These are phyloP conservation scores for Chrysoporthe cubensis DNA, from an alignment of 2,329 filamentous ascomycete genomes.

Conservation along the genomic window DNA sequence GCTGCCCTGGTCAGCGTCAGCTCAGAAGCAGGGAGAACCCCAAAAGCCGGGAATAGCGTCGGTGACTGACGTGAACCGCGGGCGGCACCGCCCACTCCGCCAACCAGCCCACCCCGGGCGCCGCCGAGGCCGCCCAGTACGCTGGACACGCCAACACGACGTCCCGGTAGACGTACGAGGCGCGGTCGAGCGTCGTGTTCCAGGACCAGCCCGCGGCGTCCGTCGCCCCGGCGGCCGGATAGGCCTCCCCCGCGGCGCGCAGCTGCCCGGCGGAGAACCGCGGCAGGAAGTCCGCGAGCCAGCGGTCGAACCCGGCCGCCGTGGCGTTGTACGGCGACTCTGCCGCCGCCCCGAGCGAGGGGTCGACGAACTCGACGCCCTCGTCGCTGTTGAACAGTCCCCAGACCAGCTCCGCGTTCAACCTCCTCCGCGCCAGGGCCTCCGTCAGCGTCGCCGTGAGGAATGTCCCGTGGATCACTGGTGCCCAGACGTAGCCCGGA, in stretches of 20 bases:
- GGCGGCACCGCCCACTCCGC: slow-evolving; percentile 3
- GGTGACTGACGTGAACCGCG: slow-evolving; percentile 3
- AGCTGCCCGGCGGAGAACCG: neutral
- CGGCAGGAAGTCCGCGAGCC: slow-evolving; percentile 13
- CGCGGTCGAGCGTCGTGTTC: slow-evolving; percentile 9
- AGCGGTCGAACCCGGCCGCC: slow-evolving; percentile 3
- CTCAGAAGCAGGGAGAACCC: neutral
- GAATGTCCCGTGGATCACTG: slow-evolving; percentile 1
- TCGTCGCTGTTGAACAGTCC: slow-evolving; percentile 12
- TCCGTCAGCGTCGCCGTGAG: neutral
- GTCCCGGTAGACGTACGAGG: slow-evolving; percentile 11
- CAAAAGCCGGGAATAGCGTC: neutral
- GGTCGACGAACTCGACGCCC: slow-evolving; percentile 5
- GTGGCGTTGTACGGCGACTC: slow-evolving; percentile 11
- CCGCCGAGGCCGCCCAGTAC: slow-evolving; percentile 8
- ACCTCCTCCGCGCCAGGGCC: neutral
- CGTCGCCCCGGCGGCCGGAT: slow-evolving; percentile 1
- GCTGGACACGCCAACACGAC: slow-evolving; percentile 11
- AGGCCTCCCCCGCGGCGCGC: neutral
- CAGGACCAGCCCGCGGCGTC: neutral
- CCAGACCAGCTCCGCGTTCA: slow-evolving; percentile 1
- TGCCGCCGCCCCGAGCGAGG: neutral
- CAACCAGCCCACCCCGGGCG: neutral
- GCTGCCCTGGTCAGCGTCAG: slow-evolving; percentile 6
- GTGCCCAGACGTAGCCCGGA: slow-evolving; percentile 4